Base-by-base conservation (phyloP, 805 yeast species). In the Wilhelminamyces savonicus region DNA sequence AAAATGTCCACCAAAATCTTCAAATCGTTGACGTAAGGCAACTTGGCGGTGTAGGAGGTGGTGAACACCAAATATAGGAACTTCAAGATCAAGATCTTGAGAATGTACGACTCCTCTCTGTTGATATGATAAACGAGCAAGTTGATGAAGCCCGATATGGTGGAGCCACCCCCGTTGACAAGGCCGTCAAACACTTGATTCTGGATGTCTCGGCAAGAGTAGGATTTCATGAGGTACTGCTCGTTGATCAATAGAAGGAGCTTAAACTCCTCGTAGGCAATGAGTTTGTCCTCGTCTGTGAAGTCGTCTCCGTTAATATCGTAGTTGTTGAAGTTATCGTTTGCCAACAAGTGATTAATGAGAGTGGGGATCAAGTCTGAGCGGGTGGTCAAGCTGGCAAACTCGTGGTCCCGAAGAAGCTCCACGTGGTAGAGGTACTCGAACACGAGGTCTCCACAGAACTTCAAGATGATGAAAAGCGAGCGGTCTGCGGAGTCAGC, bases 1-100 rank as follows among this genome's bases (percentile, higher is more conserved):
- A 88, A 65, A 7, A 88, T 87, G 46, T 86, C 95, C 10, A 82
- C 77, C 33, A 88, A 69, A 5, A 88, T 94, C 43, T 81, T 78
- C 35, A 88, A 57, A 50, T 88, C 97, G 45, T 88, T 88, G 37
- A 84, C 63, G 49, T 88, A 88, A 28, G 86, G 74, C 43, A 79
- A 66, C 35, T 79, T 82, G 30, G 72, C 62, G 0, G 94, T 79
- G 21, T 59, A 57, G 5, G 78, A 65, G 4, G 78, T 73, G 2
- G 88, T 78, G 54, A 88, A 74, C 1, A 88, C 70, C 34, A 82
- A 54, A 50, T 84, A 85, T 7, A 88, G 59, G 34, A 85, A 66
- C 54, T 88, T 88, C 42, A 88, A 66, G 47, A 83, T 82, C 60
- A 88, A 70, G 3, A 86, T 79, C 43, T 81, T 86, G 31, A 83